Percentiles rank a stretch among this genome's conserved stretches.
Conservation (phyloP, 1,284 basidiomycete genomes). For the Polyporus tsugae region DNA sequence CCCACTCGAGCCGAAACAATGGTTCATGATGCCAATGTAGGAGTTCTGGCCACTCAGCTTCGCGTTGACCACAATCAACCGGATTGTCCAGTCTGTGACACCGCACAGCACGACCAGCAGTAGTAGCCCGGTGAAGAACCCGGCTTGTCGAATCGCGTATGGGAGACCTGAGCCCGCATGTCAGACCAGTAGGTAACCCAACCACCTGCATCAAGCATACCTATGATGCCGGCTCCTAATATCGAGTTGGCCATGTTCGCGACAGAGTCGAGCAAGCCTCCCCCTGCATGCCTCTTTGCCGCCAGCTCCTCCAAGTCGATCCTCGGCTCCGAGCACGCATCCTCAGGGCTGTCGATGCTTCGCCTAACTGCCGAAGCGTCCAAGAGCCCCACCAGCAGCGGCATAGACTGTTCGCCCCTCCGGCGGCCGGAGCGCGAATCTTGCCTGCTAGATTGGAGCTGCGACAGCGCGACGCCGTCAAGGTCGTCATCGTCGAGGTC, state of each 20-base stretch:
- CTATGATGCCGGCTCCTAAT: constrained; percentile 93
- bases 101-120: constrained; percentile 84
- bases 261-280: constrained; percentile 84
- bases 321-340: constrained; percentile 41
- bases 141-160: constrained; percentile 92
- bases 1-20: constrained; percentile 91
- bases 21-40: constrained; percentile 97
- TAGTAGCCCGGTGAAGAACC: constrained; percentile 87
- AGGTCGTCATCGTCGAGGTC: constrained; percentile 82
- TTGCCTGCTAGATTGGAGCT: constrained; percentile 45
- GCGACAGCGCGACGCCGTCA: constrained; percentile 61
- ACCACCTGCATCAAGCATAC: constrained; percentile 49
- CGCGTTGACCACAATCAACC: constrained; percentile 93
- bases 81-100: constrained; percentile 98
- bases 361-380: constrained; percentile 67
- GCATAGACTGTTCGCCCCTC: constrained; percentile 64
- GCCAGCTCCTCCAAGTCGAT: constrained; percentile 74
- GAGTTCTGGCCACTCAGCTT: constrained; percentile 93
- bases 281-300: constrained; percentile 73
- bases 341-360: constrained; percentile 53
- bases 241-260: constrained; percentile 98
- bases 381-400: constrained; percentile 78
- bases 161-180: constrained; percentile 70
- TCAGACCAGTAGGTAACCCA: background rate
- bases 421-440: constrained; percentile 47